Base-by-base conservation (phyloP, 352 stramenopile species). In the Globisporangium echinulatum region DNA sequence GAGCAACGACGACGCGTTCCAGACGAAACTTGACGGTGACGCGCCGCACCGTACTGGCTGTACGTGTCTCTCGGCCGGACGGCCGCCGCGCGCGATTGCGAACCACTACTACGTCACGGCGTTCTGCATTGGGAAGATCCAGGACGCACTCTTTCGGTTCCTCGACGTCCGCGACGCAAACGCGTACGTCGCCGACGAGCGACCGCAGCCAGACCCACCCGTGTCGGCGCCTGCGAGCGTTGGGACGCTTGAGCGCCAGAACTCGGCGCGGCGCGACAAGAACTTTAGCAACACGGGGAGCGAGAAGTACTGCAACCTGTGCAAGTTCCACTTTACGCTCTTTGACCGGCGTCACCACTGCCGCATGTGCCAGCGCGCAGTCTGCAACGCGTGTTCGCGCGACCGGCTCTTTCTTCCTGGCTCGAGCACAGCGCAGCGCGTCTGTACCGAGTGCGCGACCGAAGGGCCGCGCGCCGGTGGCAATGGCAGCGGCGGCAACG, bases 71-170 rank as follows among this genome's bases (percentile, higher is more conserved):
- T 93, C 79, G 39, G 86, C 80, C 15, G 82, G 83, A 2, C 69
- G 80, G 25, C 82, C 81, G 15, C 80, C 81, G 33, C 76, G 82
- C 15, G 78, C 72, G 46, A 80, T 90, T 55, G 72, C 85, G 37
- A 94, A 91, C 66, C 85, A 94, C 67, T 94, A 94, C 76, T 94
- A 92, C 69, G 85, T 94, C 15, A 91, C 85, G 58, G 85, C 85
- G 10, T 92, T 91, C 63, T 94, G 85, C 62, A 94, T 94, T 62
- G 88, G 87, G 67, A 90, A 90, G 71, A 91, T 94, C 61, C 74
- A 90, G 67, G 81, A 94, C 59, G 82, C 85, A 59, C 67, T 94
- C 37, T 94, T 94, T 63, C 78, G 85, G 3, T 94, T 94, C 67
- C 57, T 94, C 14, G 77, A 89, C 42, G 78, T 87, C 13, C 80